Evolutionary conservation across 805 yeast genomes (phyloP).

Genomic region (Candida khao-thaluensis): DNA sequence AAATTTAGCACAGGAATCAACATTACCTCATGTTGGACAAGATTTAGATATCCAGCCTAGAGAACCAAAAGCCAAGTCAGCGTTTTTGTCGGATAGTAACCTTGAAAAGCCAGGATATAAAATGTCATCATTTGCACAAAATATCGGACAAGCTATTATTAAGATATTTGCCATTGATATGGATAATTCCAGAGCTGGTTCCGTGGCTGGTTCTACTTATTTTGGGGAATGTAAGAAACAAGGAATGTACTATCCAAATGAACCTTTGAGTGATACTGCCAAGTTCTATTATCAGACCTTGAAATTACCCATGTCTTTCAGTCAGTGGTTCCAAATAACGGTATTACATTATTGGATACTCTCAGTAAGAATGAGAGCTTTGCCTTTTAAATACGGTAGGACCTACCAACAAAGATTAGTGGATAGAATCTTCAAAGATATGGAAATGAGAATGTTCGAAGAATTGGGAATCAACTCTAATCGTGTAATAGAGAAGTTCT

Average conservation of each 20-base stretch:
- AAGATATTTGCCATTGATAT: slow-evolving; percentile 72
- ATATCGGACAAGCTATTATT: slow-evolving; percentile 64
- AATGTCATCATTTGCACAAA: slow-evolving; percentile 37
- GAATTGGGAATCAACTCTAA: slow-evolving; percentile 84
- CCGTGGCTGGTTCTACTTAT: slow-evolving; percentile 87
- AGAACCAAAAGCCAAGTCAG: slow-evolving; percentile 33
- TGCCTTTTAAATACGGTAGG: slow-evolving; percentile 87
- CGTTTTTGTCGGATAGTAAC: slow-evolving; percentile 39
- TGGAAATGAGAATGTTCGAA: slow-evolving; percentile 79
- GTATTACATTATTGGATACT: slow-evolving; percentile 90
- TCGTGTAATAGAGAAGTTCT: slow-evolving; percentile 77
- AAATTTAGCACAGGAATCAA: slow-evolving; percentile 39
- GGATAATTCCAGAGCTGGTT: slow-evolving; percentile 91
- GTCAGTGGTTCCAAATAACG: slow-evolving; percentile 96
- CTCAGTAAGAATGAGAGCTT: slow-evolving; percentile 91
- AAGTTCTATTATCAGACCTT: slow-evolving; percentile 82
- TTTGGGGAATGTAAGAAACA: slow-evolving; percentile 85
- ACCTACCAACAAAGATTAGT: slow-evolving; percentile 90
- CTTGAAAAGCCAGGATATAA: slow-evolving; percentile 36
- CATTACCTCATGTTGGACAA: slow-evolving; percentile 37
- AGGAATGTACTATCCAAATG: slow-evolving; percentile 74
- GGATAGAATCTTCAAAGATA: slow-evolving; percentile 85
- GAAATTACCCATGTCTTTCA: slow-evolving; percentile 78
- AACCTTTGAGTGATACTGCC: slow-evolving; percentile 70
- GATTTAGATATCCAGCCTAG: slow-evolving; percentile 35